Evolutionary conservation across 106 monocot genomes (phyloP), one percentile per base, ranked within the genome.

Genomic region (Acorus calamus): DNA sequence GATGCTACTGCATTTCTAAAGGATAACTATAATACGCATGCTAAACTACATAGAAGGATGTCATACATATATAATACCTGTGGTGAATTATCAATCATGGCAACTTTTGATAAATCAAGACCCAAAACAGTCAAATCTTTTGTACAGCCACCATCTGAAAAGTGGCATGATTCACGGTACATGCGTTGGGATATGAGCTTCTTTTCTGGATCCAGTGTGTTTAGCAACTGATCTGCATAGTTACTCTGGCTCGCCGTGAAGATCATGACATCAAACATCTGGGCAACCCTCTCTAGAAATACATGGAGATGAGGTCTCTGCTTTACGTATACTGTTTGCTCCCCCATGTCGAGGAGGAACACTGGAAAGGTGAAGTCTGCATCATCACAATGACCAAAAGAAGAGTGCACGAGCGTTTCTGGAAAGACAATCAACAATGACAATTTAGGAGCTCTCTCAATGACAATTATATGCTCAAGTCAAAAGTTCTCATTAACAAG

Each of bases 391-490:
- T 71, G 69, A 66, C 87, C 87, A 53, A 91, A 55, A 1, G 78
- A 80, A 28, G 96, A 96, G 73, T 96, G 96, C 0, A 96, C 83
- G 46, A 96, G 90, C 47, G 94, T 94, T 84, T 94, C 94, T 94
- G 84, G 83, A 76, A 2, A 47, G 0, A 55, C 64, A 45, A 65
- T 50, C 49, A 44, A 4, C 56, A 57, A 4, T 7, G 48, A 61
- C 28, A 28, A 28, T 28, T 28, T 28, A 28, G 28, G 28, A 28
- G 28, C 28, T 28, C 28, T 28, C 28, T 28, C 28, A 28, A 28
- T 28, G 28, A 28, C 28, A 28, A 28, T 28, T 0, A 28, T 28
- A 28, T 0, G 28, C 28, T 28, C 28, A 28, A 28, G 28, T 28
- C 28, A 28, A 28, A 28, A 28, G 28, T 28, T 28, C 28, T n/a